Conservation (phyloP, 345 rosid genomes). For the Boechera divaricarpa region DNA sequence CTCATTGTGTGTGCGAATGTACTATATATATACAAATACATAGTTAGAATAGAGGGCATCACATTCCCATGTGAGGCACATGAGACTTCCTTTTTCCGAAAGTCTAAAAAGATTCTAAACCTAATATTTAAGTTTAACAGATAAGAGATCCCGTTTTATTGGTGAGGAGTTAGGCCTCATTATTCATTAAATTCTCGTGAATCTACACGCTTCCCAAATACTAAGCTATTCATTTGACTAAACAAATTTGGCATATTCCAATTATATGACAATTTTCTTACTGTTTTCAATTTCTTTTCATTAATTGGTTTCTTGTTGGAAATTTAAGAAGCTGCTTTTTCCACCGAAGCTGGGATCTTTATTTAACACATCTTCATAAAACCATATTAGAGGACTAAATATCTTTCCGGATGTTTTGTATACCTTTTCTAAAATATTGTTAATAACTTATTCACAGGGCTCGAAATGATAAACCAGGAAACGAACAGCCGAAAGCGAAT, state of each 20-base stretch:
- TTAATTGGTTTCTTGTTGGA: conserved; percentile 14
- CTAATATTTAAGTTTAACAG: conserved; percentile 12
- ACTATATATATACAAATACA: conserved; percentile 9
- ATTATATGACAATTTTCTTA: background rate
- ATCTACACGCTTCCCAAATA: conserved; percentile 32
- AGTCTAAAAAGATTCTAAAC: conserved; percentile 15
- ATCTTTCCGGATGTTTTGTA: background rate
- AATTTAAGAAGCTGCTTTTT: background rate
- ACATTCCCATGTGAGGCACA: conserved; percentile 25
- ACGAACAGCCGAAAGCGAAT: conserved; percentile 15
- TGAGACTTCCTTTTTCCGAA: conserved; percentile 34
- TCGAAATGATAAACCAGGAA: conserved; percentile 23
- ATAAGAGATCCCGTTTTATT: conserved; percentile 1
- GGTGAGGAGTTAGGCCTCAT: conserved; percentile 26
- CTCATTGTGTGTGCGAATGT: conserved; percentile 10
- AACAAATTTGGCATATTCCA: conserved; percentile 9
- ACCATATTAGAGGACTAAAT: background rate
- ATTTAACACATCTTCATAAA: background rate
- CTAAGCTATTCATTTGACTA: conserved; percentile 33
- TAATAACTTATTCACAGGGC: conserved; percentile 13
- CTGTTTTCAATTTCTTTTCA: background rate
- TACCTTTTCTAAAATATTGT: background rate
- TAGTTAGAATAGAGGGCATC: conserved; percentile 9
- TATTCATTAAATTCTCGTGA: conserved; percentile 28
- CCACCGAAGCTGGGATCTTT: conserved; percentile 19